A percentile compares a stretch with the other conserved stretches of the same genome.
Evolutionary conservation across 2,329 filamentous ascomycete genomes (phyloP).

Genomic region (Epicoccum nigrum): DNA sequence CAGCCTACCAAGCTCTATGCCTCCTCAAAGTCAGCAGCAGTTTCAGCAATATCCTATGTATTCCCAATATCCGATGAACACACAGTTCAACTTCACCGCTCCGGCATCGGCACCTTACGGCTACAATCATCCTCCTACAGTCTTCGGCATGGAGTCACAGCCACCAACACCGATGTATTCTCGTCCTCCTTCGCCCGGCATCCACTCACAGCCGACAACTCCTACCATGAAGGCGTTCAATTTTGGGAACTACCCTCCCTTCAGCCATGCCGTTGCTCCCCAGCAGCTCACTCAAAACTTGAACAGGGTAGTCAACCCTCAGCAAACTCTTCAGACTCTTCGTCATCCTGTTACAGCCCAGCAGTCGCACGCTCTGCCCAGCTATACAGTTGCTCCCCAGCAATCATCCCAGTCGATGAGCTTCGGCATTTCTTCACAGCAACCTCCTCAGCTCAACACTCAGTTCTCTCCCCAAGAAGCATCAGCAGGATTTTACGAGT

Average conservation of each 20-base stretch:
- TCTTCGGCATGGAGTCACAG: constrained; percentile 25
- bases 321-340: constrained; percentile 16
- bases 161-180: constrained; percentile 18
- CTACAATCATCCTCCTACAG: constrained; percentile 31
- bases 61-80: constrained; percentile 14
- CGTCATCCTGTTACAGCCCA: constrained; percentile 16
- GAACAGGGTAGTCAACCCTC: constrained; percentile 18
- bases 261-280: constrained; percentile 17
- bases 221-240: constrained; percentile 27
- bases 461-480: constrained; percentile 15
- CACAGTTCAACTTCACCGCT: constrained; percentile 17
- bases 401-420: constrained; percentile 12
- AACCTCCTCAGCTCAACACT: constrained; percentile 11
- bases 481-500: constrained; percentile 10
- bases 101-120: constrained; percentile 13
- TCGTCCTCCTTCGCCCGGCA: constrained; percentile 17
- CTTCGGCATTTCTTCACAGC: constrained; percentile 12
- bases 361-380: constrained; percentile 14
- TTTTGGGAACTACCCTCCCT: constrained; percentile 15
- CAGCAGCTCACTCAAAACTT: constrained; percentile 18
- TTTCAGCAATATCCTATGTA: constrained; percentile 14
- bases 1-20: constrained; percentile 25
- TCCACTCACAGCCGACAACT: constrained; percentile 38
- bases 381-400: constrained; percentile 12
- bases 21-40: constrained; percentile 19